Base-by-base conservation (phyloP, 345 rosid species). In the Salix caprea region DNA sequence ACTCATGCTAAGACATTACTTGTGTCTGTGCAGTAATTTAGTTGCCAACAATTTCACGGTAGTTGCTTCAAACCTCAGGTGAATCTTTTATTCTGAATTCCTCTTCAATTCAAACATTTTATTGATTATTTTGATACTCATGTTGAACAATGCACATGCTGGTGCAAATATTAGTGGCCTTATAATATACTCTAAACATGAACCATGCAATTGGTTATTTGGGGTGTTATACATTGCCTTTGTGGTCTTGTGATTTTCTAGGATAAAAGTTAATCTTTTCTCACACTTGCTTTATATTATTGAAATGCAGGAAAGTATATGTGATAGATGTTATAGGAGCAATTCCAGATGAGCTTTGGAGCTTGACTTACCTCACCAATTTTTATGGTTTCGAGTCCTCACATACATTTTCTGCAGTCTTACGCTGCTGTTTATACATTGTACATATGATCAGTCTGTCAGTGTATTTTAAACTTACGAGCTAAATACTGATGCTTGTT, bases 41-140 rank as follows among this genome's bases (percentile, higher is more conserved):
- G 87, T 94, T 58, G 94, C 84, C 83, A 92, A 92, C 84, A 89
- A 86, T 85, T 90, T 94, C 78, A 84, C 90, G 34, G 60, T 87
- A 52, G 85, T 67, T 65, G 75, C 69, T 60, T 79, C 86, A 64
- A 78, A 82, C 73, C 82, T 37, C 80, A 83, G 91, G 97, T 93
- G 62, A 73, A 66, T 50, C 65, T 77, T 60, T 72, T 37, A 32
- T 34, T 48, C 67, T 67, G 4, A 19, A 9, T 74, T 65, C 61
- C 5, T n/a, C 40, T 69, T 44, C 23, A 26, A 40, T 42, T 40
- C 67, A 21, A 13, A 28, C 30, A 64, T 69, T 62, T 21, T 65
- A 15, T 14, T 28, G 69, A 36, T 32, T 32, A 32, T 32, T 32
- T 32, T 32, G 34, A 32, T 32, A 32, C 34, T 32, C 34, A 4